A percentile compares a stretch with the other conserved stretches of the same genome.
Conservation (phyloP, 768 basidiomycete species). For the Heimioporus sp. region DNA sequence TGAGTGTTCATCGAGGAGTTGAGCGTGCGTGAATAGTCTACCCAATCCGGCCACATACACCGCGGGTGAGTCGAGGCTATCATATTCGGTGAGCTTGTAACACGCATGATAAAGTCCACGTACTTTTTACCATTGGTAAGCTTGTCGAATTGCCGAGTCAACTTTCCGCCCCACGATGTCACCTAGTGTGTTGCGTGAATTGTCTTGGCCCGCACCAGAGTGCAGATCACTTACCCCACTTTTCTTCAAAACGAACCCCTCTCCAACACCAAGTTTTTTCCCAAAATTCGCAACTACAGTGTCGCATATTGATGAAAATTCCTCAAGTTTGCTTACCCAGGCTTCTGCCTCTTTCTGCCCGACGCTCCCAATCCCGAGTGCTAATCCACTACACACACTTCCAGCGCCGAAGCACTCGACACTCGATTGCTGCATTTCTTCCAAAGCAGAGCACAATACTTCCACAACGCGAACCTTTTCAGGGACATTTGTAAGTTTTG, state of each 20-base stretch:
- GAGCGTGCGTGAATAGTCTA: conserved; percentile 68
- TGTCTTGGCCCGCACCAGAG: not conserved
- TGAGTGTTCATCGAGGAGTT: conserved; percentile 86
- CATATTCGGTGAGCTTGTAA: conserved; percentile 13
- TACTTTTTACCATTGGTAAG: conserved; percentile 90
- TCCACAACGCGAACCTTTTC: conserved; percentile 88
- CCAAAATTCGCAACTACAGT: conserved; percentile 78
- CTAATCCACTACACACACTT: conserved; percentile 71
- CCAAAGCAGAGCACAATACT: conserved; percentile 73
- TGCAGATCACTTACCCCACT: conserved; percentile 46
- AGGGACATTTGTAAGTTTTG: conserved; percentile 74
- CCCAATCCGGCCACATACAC: conserved; percentile 77
- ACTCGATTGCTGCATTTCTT: conserved; percentile 72
- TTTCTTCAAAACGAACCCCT: conserved; percentile 84
- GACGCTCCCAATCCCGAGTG: conserved; percentile 72
- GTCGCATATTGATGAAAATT: conserved; percentile 77
- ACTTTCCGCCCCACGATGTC: conserved; percentile 68
- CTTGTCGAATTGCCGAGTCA: conserved; percentile 76
- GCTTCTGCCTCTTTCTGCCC: conserved; percentile 75
- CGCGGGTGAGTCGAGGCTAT: conserved; percentile 84
- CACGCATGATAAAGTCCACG: conserved; percentile 24
- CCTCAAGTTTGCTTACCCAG: conserved; percentile 77
- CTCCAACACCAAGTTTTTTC: conserved; percentile 86
- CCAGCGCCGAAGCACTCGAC: conserved; percentile 76
- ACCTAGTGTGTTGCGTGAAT: conserved; percentile 34